phyloP scores from a whole-genome alignment of 2,329 filamentous ascomycete genomes.

The Alternaria sp. region DNA sequence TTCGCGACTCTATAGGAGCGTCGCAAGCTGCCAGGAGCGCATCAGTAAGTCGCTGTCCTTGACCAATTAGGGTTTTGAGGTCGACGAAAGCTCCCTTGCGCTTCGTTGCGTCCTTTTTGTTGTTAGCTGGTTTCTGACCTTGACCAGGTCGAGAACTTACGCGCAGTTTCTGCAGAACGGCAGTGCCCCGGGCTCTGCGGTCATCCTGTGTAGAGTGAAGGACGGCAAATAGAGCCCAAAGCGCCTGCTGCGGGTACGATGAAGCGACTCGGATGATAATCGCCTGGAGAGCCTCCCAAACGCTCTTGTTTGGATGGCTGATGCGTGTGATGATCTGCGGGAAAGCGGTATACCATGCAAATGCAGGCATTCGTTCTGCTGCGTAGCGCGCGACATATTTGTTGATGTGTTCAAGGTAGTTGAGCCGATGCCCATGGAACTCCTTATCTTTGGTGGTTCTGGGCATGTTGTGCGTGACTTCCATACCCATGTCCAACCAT shows the following conservation, averaged over 20 bases:
- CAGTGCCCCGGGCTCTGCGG: slow-evolving; percentile 64
- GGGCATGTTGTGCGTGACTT: slow-evolving; percentile 58
- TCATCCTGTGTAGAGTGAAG: slow-evolving; percentile 81
- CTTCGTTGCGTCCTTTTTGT: slow-evolving; percentile 60
- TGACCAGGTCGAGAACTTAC: slow-evolving; percentile 27
- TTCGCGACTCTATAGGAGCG: slow-evolving; percentile 75
- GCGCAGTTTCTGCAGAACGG: slow-evolving; percentile 53
- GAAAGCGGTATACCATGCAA: slow-evolving; percentile 82
- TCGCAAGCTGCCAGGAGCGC: slow-evolving; percentile 84
- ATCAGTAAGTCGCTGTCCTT: slow-evolving; percentile 83
- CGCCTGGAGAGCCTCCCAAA: slow-evolving; percentile 77
- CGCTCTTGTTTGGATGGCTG: slow-evolving; percentile 79
- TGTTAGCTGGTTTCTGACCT: slow-evolving; percentile 40
- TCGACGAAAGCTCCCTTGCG: slow-evolving; percentile 66
- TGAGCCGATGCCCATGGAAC: slow-evolving; percentile 38
- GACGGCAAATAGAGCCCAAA: slow-evolving; percentile 91
- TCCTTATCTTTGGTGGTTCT: slow-evolving; percentile 40
- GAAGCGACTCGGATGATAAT: slow-evolving; percentile 89
- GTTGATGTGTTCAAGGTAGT: slow-evolving; percentile 56
- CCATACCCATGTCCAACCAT: slow-evolving; percentile 90
- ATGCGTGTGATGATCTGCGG: slow-evolving; percentile 97
- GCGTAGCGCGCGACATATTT: slow-evolving; percentile 82
- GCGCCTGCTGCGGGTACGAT: slow-evolving; percentile 85
- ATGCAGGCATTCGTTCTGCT: slow-evolving; percentile 69
- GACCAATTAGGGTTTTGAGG: slow-evolving; percentile 74